A percentile compares a stretch with the other conserved stretches of the same genome.
phyloP scores from a whole-genome alignment of 805 yeast genomes.

The Wickerhamiella domercqiae region DNA sequence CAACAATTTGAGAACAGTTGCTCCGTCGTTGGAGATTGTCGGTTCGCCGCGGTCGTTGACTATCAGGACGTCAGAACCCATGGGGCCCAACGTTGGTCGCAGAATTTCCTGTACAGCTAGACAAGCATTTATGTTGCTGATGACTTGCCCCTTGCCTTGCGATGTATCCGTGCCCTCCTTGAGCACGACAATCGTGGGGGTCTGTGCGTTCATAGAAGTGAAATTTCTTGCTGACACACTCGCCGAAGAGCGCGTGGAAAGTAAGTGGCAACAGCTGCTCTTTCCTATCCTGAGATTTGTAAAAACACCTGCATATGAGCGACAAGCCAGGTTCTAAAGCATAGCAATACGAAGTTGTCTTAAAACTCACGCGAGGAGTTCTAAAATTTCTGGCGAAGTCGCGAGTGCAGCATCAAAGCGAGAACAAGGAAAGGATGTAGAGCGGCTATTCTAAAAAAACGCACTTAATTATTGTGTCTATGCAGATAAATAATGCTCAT shows the following conservation, averaged over 20 bases:
- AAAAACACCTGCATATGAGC: no score
- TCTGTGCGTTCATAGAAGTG: constrained; percentile 37
- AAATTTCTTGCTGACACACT: neutral
- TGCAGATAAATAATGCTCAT: no score
- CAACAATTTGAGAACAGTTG: constrained; percentile 77
- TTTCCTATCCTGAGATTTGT: no score
- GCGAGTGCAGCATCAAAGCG: no score
- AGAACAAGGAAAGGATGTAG: no score
- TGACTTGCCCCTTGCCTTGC: constrained; percentile 92
- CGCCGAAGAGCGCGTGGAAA: neutral
- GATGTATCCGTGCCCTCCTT: constrained; percentile 97
- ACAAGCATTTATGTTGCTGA: constrained; percentile 93
- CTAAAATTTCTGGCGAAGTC: no score
- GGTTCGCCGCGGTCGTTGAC: constrained; percentile 74
- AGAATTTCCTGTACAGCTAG: constrained; percentile 92
- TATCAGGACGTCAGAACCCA: constrained; percentile 89
- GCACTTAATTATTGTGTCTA: no score
- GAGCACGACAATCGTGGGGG: constrained; percentile 95
- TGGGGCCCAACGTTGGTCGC: constrained; percentile 89
- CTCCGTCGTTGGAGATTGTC: constrained; percentile 96
- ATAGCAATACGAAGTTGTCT: no score
- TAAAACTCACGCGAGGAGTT: no score
- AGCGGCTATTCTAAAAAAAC: no score
- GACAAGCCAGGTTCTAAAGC: no score
- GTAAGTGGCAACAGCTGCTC: no score